Evolutionary conservation across 1,139 yeast species (phyloP), one percentile per base, ranked within the genome.

Genomic region (Yamadazyma mexicana): DNA sequence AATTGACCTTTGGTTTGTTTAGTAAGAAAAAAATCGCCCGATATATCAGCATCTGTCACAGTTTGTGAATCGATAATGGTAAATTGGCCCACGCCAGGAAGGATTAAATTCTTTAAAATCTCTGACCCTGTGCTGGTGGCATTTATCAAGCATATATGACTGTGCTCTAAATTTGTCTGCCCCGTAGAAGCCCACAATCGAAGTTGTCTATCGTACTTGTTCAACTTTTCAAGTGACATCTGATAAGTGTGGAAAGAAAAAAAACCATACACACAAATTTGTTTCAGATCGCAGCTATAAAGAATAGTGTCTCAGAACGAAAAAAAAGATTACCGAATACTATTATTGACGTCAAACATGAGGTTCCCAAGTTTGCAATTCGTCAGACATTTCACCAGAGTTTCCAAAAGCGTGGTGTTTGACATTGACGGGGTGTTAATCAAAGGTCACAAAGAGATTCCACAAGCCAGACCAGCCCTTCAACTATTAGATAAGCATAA

Each of bases 341-440:
- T n/a, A n/a, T n/a, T n/a, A n/a, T n/a, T n/a, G n/a, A n/a, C n/a
- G n/a, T n/a, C n/a, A n/a, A n/a, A n/a, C n/a, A n/a, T n/a, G n/a
- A n/a, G n/a, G n/a, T n/a, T n/a, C n/a, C n/a, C n/a, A 20, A 20
- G 22, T 8, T 20, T 20, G 8, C 22, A 8, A 20, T 17, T 3
- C 16, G 20, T 28, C 6, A 27, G 39, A n/a, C 27, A 10, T n/a
- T 17, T 36, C 2, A 22, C 33, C 11, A 20, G 27, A 15, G 31
- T 29, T 6, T 9, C 40, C 24, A 43, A 43, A 18, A 41, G 45
- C 23, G 62, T 63, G 41, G 67, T 61, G 2, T 61, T 63, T 40
- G 69, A 63, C 41, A 88, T 92, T 41, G 98, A 92, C 61, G 98
- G 98, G 5, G 98, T 92, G n/a, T 67, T 92, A 25, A 58, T 92